Conservation (phyloP, 2,329 filamentous ascomycete genomes). For the Leptosphaerulina australis region DNA sequence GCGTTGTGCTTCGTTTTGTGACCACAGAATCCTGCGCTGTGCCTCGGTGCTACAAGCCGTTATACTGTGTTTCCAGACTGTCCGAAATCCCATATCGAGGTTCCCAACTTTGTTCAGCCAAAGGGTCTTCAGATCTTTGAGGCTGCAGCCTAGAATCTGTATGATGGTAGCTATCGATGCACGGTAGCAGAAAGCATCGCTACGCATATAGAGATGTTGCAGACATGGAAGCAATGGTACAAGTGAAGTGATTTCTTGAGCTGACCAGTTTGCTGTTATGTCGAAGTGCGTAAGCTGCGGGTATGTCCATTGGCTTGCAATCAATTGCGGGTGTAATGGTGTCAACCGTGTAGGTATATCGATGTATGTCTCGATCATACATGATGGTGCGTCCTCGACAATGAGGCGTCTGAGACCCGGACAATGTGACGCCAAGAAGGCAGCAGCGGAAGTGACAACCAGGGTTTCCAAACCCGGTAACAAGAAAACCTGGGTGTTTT, state of each 20-base stretch:
- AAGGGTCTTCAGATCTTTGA: conserved; percentile 15
- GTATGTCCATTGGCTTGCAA: background rate
- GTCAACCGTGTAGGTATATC: conserved; percentile 10
- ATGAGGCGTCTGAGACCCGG: conserved; percentile 15
- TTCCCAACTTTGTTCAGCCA: conserved; percentile 19
- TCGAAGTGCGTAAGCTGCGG: conserved; percentile 19
- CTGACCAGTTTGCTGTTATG: conserved; percentile 21
- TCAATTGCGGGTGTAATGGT: conserved; percentile 3
- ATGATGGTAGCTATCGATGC: conserved; percentile 18
- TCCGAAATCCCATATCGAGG: conserved; percentile 24
- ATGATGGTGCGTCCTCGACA: conserved; percentile 18
- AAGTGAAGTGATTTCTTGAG: conserved; percentile 16
- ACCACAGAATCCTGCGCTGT: conserved; percentile 20
- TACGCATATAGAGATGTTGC: conserved; percentile 18
- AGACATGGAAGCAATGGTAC: conserved; percentile 15
- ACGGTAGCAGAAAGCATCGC: conserved; percentile 24
- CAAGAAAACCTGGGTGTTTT: conserved; percentile 5
- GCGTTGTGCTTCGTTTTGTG: conserved; percentile 18
- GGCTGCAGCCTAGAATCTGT: conserved; percentile 4
- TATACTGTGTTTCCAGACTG: conserved; percentile 24
- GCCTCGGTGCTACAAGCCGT: conserved; percentile 18
- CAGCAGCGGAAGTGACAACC: conserved; percentile 15
- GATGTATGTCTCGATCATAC: conserved; percentile 22
- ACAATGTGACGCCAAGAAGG: conserved; percentile 22
- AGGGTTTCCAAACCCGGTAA: conserved; percentile 12